Evolutionary conservation across 345 rosid genomes (phyloP).

Genomic region (Abelmoschus esculentus): DNA sequence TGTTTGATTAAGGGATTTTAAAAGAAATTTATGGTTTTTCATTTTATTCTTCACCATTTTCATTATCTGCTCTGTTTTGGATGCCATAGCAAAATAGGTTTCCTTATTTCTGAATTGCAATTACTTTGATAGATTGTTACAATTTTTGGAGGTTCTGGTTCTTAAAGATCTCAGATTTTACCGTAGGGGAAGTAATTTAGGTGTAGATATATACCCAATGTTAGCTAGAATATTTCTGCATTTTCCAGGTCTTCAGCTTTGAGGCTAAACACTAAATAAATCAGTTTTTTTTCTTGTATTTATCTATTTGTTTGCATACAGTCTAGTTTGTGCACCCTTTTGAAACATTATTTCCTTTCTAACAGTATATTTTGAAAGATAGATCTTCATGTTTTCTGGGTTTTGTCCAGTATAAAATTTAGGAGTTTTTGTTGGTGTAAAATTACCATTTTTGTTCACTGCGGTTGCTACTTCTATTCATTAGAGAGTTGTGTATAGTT

Average conservation of each 20-base stretch:
- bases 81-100: background rate
- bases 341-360: background rate
- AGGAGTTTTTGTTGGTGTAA: background rate
- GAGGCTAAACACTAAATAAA: too few relatives aligned
- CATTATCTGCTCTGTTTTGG: background rate
- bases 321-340: background rate
- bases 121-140: background rate
- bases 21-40: background rate
- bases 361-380: background rate
- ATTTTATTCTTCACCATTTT: background rate
- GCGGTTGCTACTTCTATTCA: background rate
- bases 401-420: background rate
- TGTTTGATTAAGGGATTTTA: background rate
- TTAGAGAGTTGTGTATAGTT: background rate
- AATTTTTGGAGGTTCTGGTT: background rate
- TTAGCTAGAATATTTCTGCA: too few relatives aligned
- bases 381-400: background rate
- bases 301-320: background rate
- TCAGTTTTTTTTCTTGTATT: background rate
- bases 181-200: background rate
- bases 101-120: background rate
- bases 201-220: background rate
- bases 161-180: background rate
- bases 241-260: too few relatives aligned
- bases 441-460: background rate